These are phyloP conservation scores for Parascedosporium putredinis DNA, from an alignment of 2,329 filamentous ascomycete species.

Conservation along the genomic window DNA sequence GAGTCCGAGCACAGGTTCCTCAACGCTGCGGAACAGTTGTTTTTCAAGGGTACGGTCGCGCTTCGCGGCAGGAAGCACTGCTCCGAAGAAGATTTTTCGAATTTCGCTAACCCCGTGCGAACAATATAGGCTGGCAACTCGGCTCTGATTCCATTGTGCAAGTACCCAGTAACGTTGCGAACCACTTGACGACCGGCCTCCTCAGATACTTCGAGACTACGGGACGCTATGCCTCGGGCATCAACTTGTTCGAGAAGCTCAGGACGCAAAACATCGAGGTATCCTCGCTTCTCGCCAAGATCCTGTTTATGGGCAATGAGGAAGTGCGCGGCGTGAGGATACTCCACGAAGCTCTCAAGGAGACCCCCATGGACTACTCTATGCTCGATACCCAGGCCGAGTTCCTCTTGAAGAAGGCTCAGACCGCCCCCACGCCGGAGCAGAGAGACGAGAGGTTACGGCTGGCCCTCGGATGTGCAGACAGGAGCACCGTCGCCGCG, in stretches of 20 bases:
- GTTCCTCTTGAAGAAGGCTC: slow-evolving; percentile 79
- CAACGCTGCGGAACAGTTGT: slow-evolving; percentile 85
- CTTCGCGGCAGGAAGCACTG: not conserved
- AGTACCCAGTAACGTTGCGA: slow-evolving; percentile 92
- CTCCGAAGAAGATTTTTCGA: not conserved
- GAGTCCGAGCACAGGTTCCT: slow-evolving; percentile 95
- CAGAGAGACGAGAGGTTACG: slow-evolving; percentile 59
- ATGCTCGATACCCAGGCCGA: slow-evolving; percentile 90
- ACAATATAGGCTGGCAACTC: slow-evolving; percentile 67
- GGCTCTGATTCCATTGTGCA: slow-evolving; percentile 96
- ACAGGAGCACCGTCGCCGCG: slow-evolving; percentile 86
- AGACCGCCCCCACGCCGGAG: slow-evolving; percentile 40
- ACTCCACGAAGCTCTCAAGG: slow-evolving; percentile 77
- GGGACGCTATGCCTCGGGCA: slow-evolving; percentile 85
- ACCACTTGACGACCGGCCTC: slow-evolving; percentile 88
- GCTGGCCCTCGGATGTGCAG: slow-evolving; percentile 85
- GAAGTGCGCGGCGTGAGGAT: slow-evolving; percentile 91
- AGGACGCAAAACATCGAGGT: slow-evolving; percentile 85
- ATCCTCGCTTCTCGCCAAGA: slow-evolving; percentile 80
- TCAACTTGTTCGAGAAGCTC: slow-evolving; percentile 96
- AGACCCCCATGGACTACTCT: slow-evolving; percentile 95
- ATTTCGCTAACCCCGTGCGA: slow-evolving; percentile 12
- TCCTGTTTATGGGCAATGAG: slow-evolving; percentile 89
- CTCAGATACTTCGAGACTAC: slow-evolving; percentile 93
- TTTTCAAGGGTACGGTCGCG: slow-evolving; percentile 69